Percentiles rank a stretch among this genome's conserved stretches.
Evolutionary conservation across 371 early-diverging fungal species (phyloP).

Genomic region (Circinella minor): DNA sequence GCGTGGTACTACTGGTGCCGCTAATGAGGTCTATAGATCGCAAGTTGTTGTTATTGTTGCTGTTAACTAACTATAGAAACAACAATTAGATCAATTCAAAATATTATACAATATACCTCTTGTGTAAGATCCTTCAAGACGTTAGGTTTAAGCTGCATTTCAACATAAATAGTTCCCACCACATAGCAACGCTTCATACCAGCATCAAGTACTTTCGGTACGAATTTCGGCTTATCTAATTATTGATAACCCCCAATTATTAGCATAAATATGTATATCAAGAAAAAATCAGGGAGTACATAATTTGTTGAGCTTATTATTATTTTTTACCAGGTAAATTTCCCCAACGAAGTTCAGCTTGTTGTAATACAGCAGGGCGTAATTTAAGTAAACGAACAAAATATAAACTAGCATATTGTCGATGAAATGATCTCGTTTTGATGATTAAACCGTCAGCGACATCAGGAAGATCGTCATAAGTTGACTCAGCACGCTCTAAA

Average conservation of each 20-base stretch:
- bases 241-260: too few species aligned
- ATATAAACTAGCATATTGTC: conserved; percentile 87
- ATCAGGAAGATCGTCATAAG: conserved; percentile 38
- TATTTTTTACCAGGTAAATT: conserved; percentile 28
- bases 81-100: too few species aligned
- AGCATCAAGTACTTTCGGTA: conserved; percentile 73
- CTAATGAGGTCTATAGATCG: not conserved
- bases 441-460: conserved; percentile 53
- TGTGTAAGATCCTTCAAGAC: conserved; percentile 82
- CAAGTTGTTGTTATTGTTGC: too few species aligned
- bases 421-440: conserved; percentile 58
- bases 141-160: conserved; percentile 86
- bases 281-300: not conserved
- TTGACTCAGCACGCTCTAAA: conserved; percentile 16
- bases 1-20: conserved; percentile 61
- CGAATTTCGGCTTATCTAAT: conserved; percentile 47
- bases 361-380: conserved; percentile 55
- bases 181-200: conserved; percentile 69
- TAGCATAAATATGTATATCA: too few species aligned
- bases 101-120: conserved; percentile 55
- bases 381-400: conserved; percentile 73
- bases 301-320: not conserved
- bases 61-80: too few species aligned
- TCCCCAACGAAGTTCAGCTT: conserved; percentile 62
- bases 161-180: conserved; percentile 87